Percentiles rank a stretch among this genome's conserved stretches.
These are phyloP conservation scores for Coleophoma crateriformis DNA, from an alignment of 2,329 filamentous ascomycete species.

Conservation along the genomic window DNA sequence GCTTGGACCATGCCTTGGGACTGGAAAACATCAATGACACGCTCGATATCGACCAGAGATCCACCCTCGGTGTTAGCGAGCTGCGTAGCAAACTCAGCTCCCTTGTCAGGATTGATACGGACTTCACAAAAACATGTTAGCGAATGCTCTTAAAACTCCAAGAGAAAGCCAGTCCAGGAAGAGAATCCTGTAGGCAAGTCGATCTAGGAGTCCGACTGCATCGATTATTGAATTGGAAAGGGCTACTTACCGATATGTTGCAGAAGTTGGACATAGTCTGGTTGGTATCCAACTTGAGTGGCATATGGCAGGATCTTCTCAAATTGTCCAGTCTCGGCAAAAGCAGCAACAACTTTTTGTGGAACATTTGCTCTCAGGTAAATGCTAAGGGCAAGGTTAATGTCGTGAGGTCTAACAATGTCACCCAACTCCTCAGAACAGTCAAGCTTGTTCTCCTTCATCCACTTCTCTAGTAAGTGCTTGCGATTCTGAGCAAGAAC, in stretches of 20 bases:
- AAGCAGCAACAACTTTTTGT: constrained; percentile 90
- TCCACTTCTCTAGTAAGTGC: constrained; percentile 96
- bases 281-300: constrained; percentile 77
- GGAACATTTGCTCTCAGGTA: constrained; percentile 88
- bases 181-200: not conserved
- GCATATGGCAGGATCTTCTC: constrained; percentile 95
- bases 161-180: not conserved
- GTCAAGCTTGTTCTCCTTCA: constrained; percentile 91
- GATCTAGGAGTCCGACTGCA: too few species aligned
- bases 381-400: constrained; percentile 79
- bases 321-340: constrained; percentile 94
- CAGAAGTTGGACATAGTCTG: constrained; percentile 89
- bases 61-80: constrained; percentile 86
- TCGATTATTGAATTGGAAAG: not conserved
- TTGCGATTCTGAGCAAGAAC: constrained; percentile 92
- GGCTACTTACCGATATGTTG: constrained; percentile 61
- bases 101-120: constrained; percentile 86
- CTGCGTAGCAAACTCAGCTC: constrained; percentile 87
- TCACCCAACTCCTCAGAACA: constrained; percentile 96
- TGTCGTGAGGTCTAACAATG: constrained; percentile 82
- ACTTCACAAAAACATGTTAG: constrained; percentile 35
- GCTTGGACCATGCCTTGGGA: constrained; percentile 97
- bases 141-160: not conserved
- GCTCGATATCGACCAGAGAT: constrained; percentile 84
- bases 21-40: constrained; percentile 96